Percentiles rank a stretch among this genome's conserved stretches.
phyloP scores from a whole-genome alignment of 192 early-diverging fungal genomes.

The Backusella westeae region DNA sequence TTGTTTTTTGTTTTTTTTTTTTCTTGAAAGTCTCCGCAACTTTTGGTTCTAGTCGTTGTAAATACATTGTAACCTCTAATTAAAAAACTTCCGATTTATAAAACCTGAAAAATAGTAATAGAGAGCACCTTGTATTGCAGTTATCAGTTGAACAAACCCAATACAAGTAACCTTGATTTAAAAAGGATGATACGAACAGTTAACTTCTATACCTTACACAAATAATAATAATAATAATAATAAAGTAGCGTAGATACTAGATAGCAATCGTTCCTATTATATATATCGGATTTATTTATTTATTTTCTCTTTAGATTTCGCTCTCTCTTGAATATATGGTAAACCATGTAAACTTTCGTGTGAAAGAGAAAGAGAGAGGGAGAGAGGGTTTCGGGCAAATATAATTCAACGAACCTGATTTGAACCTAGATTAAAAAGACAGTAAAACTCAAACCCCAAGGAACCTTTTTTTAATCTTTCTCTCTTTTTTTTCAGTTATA shows the following conservation, averaged over 20 bases:
- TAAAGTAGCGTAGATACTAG: not conserved
- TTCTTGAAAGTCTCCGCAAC: not conserved
- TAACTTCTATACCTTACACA: not conserved
- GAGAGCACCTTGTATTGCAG: not conserved
- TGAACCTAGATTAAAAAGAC: not conserved
- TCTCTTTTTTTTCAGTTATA: not conserved
- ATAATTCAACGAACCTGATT: constrained; percentile 13
- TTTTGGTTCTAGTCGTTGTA: not conserved
- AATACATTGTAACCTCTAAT: not conserved
- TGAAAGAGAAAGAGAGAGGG: not conserved
- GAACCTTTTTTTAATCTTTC: constrained; percentile 4
- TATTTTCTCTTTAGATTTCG: not conserved
- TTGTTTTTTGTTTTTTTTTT: not conserved
- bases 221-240: not conserved
- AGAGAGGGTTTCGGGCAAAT: constrained; percentile 10
- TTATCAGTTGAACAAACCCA: not conserved
- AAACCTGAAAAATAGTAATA: not conserved
- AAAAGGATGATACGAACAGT: not conserved
- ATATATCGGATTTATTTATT: constrained; percentile 3
- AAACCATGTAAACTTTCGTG: not conserved
- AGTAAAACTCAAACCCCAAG: not conserved
- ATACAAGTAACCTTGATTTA: not conserved
- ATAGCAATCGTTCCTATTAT: not conserved
- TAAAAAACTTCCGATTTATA: not conserved
- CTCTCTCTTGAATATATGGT: not conserved